Base-by-base conservation (phyloP, 2,329 filamentous ascomycete species). In the Penicillium brevicompactum region DNA sequence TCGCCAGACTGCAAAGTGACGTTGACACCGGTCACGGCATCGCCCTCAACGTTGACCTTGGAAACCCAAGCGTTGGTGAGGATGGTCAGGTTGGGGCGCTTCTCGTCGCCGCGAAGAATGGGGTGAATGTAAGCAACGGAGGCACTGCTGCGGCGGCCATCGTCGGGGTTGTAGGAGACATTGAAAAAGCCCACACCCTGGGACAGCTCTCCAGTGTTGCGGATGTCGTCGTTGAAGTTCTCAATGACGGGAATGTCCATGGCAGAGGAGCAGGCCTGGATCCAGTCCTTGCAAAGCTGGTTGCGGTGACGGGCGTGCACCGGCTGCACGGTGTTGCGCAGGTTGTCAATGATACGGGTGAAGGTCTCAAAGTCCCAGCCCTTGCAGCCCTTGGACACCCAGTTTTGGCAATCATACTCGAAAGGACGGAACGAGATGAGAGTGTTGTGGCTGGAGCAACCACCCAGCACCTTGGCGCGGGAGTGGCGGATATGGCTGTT, bases 401-500 rank as follows among this genome's bases (percentile, higher is more conserved):
- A 96, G 66, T 90, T 83, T 70, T 90, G 83, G 78, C 90, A 85
- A 75, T 96, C 92, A 74, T 95, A 92, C 74, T 92, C 86, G 70
- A 96, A 95, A 7, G 92, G 91, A 24, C 91, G 86, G 84, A 96
- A 96, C 16, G 90, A 94, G 74, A 96, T 96, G 67, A 96, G 82
- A 18, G 92, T 96, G 78, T 96, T 96, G 82, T 96, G 92, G 56
- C 89, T 93, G 43, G 91, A 95, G 82, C 92, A 96, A 63, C 92
- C 92, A 64, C 92, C 92, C 30, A 96, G 84, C 38, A 96, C 91
- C 80, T 96, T 96, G 61, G 92, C 92, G 59, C 92, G 88, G 13
- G 92, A 95, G 79, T 96, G 92, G 62, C 91, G 87, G 78, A 96
- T 96, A 78, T 91, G 84, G 53, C 90, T 94, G 81, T 96, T 96